phyloP scores from a whole-genome alignment of 345 rosid genomes.

The Linum tenue region DNA sequence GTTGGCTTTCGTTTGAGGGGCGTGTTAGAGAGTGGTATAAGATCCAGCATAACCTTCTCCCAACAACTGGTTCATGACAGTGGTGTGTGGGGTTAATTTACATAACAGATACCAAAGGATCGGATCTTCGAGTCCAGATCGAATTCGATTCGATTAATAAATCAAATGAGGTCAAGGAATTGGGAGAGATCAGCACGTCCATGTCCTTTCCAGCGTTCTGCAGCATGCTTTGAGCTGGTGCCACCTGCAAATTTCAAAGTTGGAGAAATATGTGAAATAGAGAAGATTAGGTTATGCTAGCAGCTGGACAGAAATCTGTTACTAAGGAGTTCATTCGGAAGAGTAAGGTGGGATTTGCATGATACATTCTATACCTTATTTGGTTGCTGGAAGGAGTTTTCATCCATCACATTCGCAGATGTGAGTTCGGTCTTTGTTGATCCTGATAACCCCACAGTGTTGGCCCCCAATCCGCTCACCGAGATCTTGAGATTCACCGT shows the following conservation, averaged over 20 bases:
- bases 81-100: neutral
- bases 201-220: slow-evolving; percentile 40
- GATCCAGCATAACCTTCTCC: too few species aligned
- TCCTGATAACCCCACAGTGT: slow-evolving; percentile 38
- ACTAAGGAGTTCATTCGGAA: too few species aligned
- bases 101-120: slow-evolving; percentile 16
- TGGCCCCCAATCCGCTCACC: slow-evolving; percentile 49
- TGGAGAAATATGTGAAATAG: too few species aligned
- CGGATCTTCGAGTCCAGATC: slow-evolving; percentile 28
- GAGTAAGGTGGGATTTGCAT: neutral
- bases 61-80: too few species aligned
- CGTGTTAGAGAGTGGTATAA: too few species aligned
- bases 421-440: slow-evolving; percentile 50
- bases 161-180: slow-evolving; percentile 69
- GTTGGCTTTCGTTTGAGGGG: too few species aligned
- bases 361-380: slow-evolving; percentile 38
- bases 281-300: too few species aligned
- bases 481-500: slow-evolving; percentile 39
- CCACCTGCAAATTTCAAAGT: slow-evolving; percentile 32
- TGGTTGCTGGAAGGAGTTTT: slow-evolving; percentile 66
- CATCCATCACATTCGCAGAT: slow-evolving; percentile 69
- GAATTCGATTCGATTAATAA: slow-evolving; percentile 39
- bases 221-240: slow-evolving; percentile 34
- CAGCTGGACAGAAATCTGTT: too few species aligned
- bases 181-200: slow-evolving; percentile 42